Evolutionary conservation across 495 filamentous ascomycete species (phyloP), one percentile per base, ranked within the genome.

Genomic region (Thermothielavioides terrestris): DNA sequence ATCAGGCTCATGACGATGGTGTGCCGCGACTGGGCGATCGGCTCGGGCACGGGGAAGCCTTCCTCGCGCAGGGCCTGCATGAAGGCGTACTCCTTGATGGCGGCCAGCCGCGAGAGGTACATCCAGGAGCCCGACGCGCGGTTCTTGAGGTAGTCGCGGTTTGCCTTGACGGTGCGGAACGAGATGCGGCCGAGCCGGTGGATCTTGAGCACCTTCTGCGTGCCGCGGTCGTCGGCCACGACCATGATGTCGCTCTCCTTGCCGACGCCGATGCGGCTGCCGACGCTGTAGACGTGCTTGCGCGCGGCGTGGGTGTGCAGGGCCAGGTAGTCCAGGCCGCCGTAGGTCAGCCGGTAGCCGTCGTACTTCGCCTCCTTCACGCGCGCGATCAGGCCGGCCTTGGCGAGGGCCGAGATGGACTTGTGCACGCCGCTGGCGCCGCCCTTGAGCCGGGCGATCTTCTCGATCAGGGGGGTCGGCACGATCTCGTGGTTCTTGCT

Each of bases 221-320:
- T 57, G 36, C 78, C 78, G 14, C 68, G 68, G 48, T 80, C 72
- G 59, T 85, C 77, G 36, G 92, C 88, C 37, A 94, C 89, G 30
- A 95, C 83, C 67, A 88, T 83, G 63, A 99, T 97, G 67, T 99
- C 92, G 57, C 82, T 88, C 70, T 99, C 92, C 70, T 99, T 99
- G 57, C 92, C 92, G 7, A 96, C 88, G 45, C 94, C 92, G 55
- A 99, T 85, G 61, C 94, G 90, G 69, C 85, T 91, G 42, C 92
- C 92, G 21, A 95, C 87, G 49, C 84, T 89, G 77, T 94, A 96
- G 36, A 96, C 77, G 55, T 72, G 75, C 45, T 81, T 79, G 49
- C 81, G 74, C 59, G 84, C 85, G 17, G 88, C 82, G 68, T 95
- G 85, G 7, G 89, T 81, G 64, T 97, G 84, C 45, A 99, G 77